Percentiles rank a stretch among this genome's conserved stretches.
Evolutionary conservation across 2,329 filamentous ascomycete genomes (phyloP).

Genomic region (Myriangium duriaei): DNA sequence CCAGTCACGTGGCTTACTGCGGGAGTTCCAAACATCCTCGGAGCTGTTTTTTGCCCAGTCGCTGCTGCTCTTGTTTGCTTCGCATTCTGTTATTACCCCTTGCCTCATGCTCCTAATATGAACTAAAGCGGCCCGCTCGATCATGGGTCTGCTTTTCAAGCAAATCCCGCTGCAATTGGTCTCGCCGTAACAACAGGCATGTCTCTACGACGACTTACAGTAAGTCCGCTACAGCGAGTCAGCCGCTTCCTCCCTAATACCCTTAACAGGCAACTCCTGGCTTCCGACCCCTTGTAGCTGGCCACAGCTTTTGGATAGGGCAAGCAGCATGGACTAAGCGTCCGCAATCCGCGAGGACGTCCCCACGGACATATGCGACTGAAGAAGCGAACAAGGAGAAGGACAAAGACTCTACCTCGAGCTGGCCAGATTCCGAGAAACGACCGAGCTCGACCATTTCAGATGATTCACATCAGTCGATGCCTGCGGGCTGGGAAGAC

Average conservation of each 20-base stretch:
- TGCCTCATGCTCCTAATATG: slow-evolving; percentile 4
- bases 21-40: no score
- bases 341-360: slow-evolving; percentile 16
- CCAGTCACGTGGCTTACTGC: no score
- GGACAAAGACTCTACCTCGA: slow-evolving; percentile 9
- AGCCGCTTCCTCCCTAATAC: not conserved
- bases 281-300: slow-evolving; percentile 21
- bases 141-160: slow-evolving; percentile 7
- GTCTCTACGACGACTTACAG: slow-evolving; percentile 8
- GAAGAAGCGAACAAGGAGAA: slow-evolving; percentile 10
- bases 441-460: slow-evolving; percentile 10
- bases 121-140: slow-evolving; percentile 1
- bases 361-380: slow-evolving; percentile 5
- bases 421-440: slow-evolving; percentile 1
- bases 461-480: slow-evolving; percentile 20
- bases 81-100: not conserved
- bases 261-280: slow-evolving; percentile 8
- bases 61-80: no score
- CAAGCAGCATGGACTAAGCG: slow-evolving; percentile 23
- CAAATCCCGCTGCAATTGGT: not conserved
- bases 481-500: slow-evolving; percentile 58
- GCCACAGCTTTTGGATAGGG: slow-evolving; percentile 21
- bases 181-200: slow-evolving; percentile 4
- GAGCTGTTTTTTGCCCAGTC: no score
- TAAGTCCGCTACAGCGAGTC: not conserved